A percentile compares a stretch with the other conserved stretches of the same genome.
Evolutionary conservation across 129 eudicot genomes (phyloP).

Genomic region (Artemisia annua): DNA sequence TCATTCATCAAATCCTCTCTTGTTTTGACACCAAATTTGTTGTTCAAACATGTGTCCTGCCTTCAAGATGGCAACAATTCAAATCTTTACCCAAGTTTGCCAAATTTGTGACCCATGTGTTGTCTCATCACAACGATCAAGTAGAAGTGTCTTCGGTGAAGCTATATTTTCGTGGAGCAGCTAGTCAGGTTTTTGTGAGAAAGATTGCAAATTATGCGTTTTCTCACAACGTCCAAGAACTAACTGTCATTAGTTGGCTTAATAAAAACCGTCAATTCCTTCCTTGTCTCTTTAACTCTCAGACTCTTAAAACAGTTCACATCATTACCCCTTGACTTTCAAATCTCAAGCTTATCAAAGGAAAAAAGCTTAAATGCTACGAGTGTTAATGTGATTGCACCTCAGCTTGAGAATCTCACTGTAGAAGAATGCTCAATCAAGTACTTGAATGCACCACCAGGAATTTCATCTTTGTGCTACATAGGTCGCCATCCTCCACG

Average conservation of each 20-base stretch:
- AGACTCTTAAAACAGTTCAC: not conserved
- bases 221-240: slow-evolving; percentile 20
- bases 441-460: too few species aligned
- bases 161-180: slow-evolving; percentile 4
- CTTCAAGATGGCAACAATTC: not conserved
- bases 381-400: too few species aligned
- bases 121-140: slow-evolving; percentile 1
- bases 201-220: slow-evolving; percentile 19
- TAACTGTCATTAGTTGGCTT: not conserved
- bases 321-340: not conserved
- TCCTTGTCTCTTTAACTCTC: not conserved
- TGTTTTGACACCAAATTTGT: too few species aligned
- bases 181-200: not conserved
- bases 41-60: not conserved
- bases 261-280: not conserved
- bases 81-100: not conserved
- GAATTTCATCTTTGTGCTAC: too few species aligned
- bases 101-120: slow-evolving; percentile 20
- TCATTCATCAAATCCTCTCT: too few species aligned
- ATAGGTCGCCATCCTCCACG: too few species aligned
- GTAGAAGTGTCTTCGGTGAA: slow-evolving; percentile 16
- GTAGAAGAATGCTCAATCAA: too few species aligned
- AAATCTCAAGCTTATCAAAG: not conserved
- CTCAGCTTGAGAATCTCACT: too few species aligned
- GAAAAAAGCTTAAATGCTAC: not conserved